Percentiles rank a stretch among this genome's conserved stretches.
These are phyloP conservation scores for Arachis hypogaea DNA, from an alignment of 306 rosid genomes.

Conservation along the genomic window DNA sequence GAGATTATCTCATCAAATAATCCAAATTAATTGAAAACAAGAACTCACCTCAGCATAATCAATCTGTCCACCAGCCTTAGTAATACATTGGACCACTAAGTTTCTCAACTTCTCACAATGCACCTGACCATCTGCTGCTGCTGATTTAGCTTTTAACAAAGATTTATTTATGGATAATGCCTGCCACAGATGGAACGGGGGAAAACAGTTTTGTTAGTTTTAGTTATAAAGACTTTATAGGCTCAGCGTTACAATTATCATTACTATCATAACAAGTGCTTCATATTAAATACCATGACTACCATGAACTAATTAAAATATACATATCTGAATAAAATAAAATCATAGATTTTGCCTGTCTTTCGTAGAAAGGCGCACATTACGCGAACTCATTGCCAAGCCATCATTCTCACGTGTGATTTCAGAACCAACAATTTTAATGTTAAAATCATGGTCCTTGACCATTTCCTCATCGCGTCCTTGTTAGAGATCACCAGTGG, in stretches of 20 bases:
- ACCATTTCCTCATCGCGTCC: conserved; percentile 73
- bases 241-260: too few relatives aligned
- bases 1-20: conserved; percentile 18
- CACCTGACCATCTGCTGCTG: conserved; percentile 66
- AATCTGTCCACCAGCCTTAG: conserved; percentile 77
- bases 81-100: conserved; percentile 51
- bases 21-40: conserved; percentile 11
- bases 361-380: conserved; percentile 76
- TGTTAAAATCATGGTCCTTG: conserved; percentile 73
- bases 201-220: not conserved
- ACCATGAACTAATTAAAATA: not conserved
- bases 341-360: conserved; percentile 69
- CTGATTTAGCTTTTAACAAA: conserved; percentile 62
- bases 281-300: too few relatives aligned
- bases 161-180: conserved; percentile 80
- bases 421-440: conserved; percentile 73
- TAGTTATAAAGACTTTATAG: not conserved
- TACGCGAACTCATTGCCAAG: conserved; percentile 94
- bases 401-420: conserved; percentile 75
- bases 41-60: conserved; percentile 84
- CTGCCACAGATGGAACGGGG: conserved; percentile 47
- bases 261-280: too few relatives aligned
- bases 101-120: conserved; percentile 59
- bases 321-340: conserved; percentile 4
- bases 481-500: conserved; percentile 62